Conservation (phyloP, 169 alveolate genomes). For the Plasmodium cynomolgi region DNA sequence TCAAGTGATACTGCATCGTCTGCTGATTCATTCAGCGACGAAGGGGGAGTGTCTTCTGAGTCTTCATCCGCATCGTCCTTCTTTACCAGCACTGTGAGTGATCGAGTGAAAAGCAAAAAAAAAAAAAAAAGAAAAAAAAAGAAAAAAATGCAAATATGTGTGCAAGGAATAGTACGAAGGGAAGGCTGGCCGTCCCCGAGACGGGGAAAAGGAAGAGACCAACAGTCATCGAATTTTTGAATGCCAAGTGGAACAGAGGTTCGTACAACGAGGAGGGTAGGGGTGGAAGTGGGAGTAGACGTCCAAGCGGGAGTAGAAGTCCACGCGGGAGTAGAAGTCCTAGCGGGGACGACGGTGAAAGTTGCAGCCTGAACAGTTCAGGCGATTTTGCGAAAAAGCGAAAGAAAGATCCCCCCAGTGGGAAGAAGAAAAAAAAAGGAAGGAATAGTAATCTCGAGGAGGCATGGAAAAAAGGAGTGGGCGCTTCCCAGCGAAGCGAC, state of each 20-base stretch:
- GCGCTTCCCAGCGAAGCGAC: not conserved
- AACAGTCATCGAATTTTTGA: constrained; percentile 58
- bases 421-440: not conserved
- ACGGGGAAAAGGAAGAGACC: constrained; percentile 29
- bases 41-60: not conserved
- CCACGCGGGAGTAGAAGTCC: not conserved
- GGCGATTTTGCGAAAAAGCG: not conserved
- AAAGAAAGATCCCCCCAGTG: not conserved
- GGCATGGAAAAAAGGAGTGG: constrained; percentile 5
- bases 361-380: not conserved
- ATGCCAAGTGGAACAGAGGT: constrained; percentile 58
- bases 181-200: not conserved
- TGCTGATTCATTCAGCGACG: not conserved
- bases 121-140: not conserved
- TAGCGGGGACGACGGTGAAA: not conserved
- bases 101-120: not conserved
- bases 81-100: not conserved
- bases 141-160: not conserved
- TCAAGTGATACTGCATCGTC: not conserved
- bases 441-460: not conserved
- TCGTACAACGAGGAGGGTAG: constrained; percentile 15
- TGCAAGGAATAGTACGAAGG: not conserved
- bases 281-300: not conserved
- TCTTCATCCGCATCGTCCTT: not conserved
- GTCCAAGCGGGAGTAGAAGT: not conserved